Base-by-base conservation (phyloP, 331 rosid genomes). In the Spiraea crenata region DNA sequence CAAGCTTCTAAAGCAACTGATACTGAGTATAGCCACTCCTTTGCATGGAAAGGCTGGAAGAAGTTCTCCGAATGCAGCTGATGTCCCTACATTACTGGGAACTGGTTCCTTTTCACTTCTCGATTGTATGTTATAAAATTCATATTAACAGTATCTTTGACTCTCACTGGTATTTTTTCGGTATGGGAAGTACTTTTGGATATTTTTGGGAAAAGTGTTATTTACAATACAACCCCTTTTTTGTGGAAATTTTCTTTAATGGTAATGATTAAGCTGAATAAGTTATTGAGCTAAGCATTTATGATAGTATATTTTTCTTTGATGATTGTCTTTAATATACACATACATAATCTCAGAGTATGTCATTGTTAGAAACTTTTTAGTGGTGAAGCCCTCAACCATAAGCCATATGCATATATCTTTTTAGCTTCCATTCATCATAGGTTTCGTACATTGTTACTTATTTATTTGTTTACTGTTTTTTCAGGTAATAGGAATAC, bases 41-140 rank as follows among this genome's bases (percentile, higher is more conserved):
- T 66, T 78, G 76, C 81, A 71, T 76, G 83, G 84, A 47, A 81
- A 81, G 77, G 74, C 51, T 74, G 90, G 82, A 77, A 82, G 82
- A 74, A 79, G 66, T 65, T 54, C 83, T 71, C 96, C 91, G 41
- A 89, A 83, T 81, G 97, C 96, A 77, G 89, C 92, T 47, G 93
- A 92, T 73, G 96, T 89, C 79, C 97, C 96, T 73, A 92, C 97
- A 14, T 76, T 92, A 72, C 90, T 92, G 82, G 97, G 97, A 89
- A 67, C 86, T 9, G 96, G 88, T 49, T 84, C 96, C 63, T 92
- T 89, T 82, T 92, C 97, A 3, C 93, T 92, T 89, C 82, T 92
- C 62, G 81, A 87, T 59, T 45, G 97, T 92, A 92, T 13, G 96
- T 85, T 79, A 77, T 73, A 72, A 3, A 35, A 8, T 45, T 65